Base-by-base conservation (phyloP, 768 basidiomycete genomes). In the Scleroderma bovista region DNA sequence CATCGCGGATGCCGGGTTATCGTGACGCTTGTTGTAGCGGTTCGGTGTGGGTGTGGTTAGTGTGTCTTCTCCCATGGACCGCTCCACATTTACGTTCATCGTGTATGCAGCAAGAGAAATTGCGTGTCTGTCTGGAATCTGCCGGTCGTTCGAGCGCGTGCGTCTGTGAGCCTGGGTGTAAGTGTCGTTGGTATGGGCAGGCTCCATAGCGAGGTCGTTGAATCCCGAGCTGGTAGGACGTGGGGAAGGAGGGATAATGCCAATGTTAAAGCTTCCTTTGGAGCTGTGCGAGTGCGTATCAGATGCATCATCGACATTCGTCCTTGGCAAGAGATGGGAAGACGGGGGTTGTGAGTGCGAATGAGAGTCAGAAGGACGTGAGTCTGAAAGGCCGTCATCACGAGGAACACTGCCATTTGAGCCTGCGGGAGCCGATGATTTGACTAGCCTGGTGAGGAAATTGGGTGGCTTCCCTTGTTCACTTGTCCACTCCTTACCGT, bases 401-500 rank as follows among this genome's bases (percentile, higher is more conserved):
- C 8, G 41, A 2, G 40, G 48, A 37, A 22, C 3, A 40, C 36
- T 41, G 3, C n/a, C 36, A 31, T 23, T 34, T 20, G 29, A 29
- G 1, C 15, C 36, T 29, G 57, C 43, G 3, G 62, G 37, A 10
- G 47, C 46, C 0, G 64, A n/a, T n/a, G 49, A 53, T 24, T 53
- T 62, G 44, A 67, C 62, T 36, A 67, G 59, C 46, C 67, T 67
- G 34, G 65, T 44, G 46, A 67, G 62, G 55, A 67, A 67, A 23
- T 56, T 58, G 16, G 67, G 46, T 3, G 71, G 76, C 1, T 89
- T 90, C 61, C 60, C 75, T 4, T 93, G 88, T 60, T 78, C 80
- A 2, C 72, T 92, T 13, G 79, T 86, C 1, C 76, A 83, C 54
- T 79, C 78, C 13, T 75, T 93, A 22, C 81, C 86, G 0, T 92